Conservation (phyloP, 352 stramenopile genomes). For the Globisporangium perplexum region DNA sequence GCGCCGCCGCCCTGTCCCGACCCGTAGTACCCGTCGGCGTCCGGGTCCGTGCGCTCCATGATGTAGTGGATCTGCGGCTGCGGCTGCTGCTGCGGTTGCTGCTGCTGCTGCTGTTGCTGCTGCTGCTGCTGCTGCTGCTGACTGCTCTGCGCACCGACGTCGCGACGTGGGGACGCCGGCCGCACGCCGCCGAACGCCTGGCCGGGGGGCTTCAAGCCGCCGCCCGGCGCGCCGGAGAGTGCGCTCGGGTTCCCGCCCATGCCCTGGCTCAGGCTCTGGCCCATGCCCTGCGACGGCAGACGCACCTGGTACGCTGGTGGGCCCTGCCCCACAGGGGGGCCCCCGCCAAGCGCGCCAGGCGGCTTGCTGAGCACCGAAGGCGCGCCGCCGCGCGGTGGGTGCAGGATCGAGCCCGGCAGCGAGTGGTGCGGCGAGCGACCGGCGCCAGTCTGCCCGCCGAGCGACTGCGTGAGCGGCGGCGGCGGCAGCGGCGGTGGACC, state of each 20-base stretch:
- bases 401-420: conserved; percentile 60
- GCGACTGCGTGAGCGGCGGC: conserved; percentile 47
- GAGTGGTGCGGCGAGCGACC: conserved; percentile 62
- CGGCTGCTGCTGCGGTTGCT: conserved; percentile 17
- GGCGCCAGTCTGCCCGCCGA: conserved; percentile 32
- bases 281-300: conserved; percentile 43
- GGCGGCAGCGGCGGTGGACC: conserved; percentile 54
- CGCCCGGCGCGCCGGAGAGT: conserved; percentile 4
- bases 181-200: conserved; percentile 23
- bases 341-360: conserved; percentile 11
- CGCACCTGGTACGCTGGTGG: conserved; percentile 42
- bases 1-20: conserved; percentile 15
- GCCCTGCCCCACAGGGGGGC: conserved; percentile 15
- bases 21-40: conserved; percentile 30
- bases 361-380: conserved; percentile 60
- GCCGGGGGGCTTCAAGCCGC: conserved; percentile 23
- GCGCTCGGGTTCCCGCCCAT: conserved; percentile 19
- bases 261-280: conserved; percentile 38
- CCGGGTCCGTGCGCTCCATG: conserved; percentile 40
- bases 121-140: conserved; percentile 31
- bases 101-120: conserved; percentile 29
- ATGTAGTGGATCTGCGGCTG: conserved; percentile 37
- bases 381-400: conserved; percentile 45
- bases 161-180: conserved; percentile 36
- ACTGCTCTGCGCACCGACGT: conserved; percentile 7